A percentile compares a stretch with the other conserved stretches of the same genome.
phyloP scores from a whole-genome alignment of 2,329 filamentous ascomycete species.

The Dissoconium aciculare region DNA sequence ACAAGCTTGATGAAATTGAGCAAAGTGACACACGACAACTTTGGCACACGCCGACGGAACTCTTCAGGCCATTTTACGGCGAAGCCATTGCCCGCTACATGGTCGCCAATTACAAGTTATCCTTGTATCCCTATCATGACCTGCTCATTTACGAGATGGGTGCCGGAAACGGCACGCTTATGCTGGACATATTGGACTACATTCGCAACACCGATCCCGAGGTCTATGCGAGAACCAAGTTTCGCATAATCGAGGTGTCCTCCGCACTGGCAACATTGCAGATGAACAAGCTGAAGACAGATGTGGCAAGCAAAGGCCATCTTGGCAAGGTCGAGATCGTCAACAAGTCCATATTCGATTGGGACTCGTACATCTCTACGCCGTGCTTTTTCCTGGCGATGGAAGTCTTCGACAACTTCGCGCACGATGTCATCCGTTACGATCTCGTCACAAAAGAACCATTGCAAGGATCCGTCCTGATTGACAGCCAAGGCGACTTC shows the following conservation, averaged over 20 bases:
- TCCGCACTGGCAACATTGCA: slow-evolving; percentile 65
- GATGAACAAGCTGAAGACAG: slow-evolving; percentile 50
- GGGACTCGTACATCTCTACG: slow-evolving; percentile 71
- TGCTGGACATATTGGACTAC: slow-evolving; percentile 96
- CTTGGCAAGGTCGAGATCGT: slow-evolving; percentile 80
- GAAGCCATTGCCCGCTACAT: slow-evolving; percentile 95
- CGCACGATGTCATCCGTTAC: slow-evolving; percentile 88
- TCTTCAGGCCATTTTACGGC: slow-evolving; percentile 92
- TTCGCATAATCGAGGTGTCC: slow-evolving; percentile 92
- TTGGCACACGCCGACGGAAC: slow-evolving; percentile 96
- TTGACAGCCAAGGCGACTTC: slow-evolving; percentile 75
- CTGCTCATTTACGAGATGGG: slow-evolving; percentile 98
- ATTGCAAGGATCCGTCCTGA: slow-evolving; percentile 75
- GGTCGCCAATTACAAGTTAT: slow-evolving; percentile 88
- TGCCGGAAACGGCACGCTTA: slow-evolving; percentile 89
- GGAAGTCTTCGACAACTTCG: slow-evolving; percentile 97
- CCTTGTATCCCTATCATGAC: slow-evolving; percentile 88
- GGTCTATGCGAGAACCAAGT: slow-evolving; percentile 86
- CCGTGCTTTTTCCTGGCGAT: slow-evolving; percentile 96
- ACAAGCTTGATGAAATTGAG: slow-evolving; percentile 59
- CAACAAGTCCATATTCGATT: slow-evolving; percentile 90
- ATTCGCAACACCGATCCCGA: slow-evolving; percentile 79
- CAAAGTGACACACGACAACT: slow-evolving; percentile 70
- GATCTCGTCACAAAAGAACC: slow-evolving; percentile 66
- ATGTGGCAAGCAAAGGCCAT: slow-evolving; percentile 59